phyloP scores from a whole-genome alignment of 495 filamentous ascomycete species.

The Daldinia concentrica region DNA sequence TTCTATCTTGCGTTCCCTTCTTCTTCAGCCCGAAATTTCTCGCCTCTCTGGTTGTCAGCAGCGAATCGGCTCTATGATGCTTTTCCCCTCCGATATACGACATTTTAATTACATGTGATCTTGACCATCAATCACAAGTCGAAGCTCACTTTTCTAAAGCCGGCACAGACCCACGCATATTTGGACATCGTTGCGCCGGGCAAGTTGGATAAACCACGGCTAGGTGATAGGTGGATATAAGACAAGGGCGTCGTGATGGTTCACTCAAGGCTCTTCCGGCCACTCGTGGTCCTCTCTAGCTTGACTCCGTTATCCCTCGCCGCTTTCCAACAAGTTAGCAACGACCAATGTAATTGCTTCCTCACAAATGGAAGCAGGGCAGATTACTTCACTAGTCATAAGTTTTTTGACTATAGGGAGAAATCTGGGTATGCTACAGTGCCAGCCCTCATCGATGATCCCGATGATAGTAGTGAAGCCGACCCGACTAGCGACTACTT shows the following conservation, averaged over 20 bases:
- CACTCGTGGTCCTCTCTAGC: slow-evolving; percentile 29
- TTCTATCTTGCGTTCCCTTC: slow-evolving; percentile 13
- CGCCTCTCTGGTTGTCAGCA: slow-evolving; percentile 4
- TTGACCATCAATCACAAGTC: slow-evolving; percentile 5
- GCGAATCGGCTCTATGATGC: slow-evolving; percentile 21
- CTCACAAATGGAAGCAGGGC: slow-evolving; percentile 56
- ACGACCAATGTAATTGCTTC: slow-evolving; percentile 57
- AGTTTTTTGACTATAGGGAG: slow-evolving; percentile 74
- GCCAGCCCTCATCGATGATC: slow-evolving; percentile 48
- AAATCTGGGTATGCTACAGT: slow-evolving; percentile 50
- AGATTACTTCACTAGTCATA: slow-evolving; percentile 70
- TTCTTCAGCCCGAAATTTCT: slow-evolving; percentile 15
- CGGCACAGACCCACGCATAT: slow-evolving; percentile 3
- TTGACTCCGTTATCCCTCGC: slow-evolving; percentile 19
- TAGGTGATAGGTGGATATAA: neutral
- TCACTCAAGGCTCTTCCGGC: slow-evolving; percentile 12
- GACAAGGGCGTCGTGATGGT: slow-evolving; percentile 25
- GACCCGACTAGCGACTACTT: slow-evolving; percentile 54
- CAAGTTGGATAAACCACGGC: slow-evolving; percentile 5
- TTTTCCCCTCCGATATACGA: slow-evolving; percentile 21
- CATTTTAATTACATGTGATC: slow-evolving; percentile 22
- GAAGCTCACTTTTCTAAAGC: slow-evolving; percentile 13
- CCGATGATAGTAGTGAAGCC: slow-evolving; percentile 45
- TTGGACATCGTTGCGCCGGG: neutral
- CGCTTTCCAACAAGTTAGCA: slow-evolving; percentile 31